phyloP scores from a whole-genome alignment of 2,329 filamentous ascomycete species.

The Pseudocercospora macadamiae region DNA sequence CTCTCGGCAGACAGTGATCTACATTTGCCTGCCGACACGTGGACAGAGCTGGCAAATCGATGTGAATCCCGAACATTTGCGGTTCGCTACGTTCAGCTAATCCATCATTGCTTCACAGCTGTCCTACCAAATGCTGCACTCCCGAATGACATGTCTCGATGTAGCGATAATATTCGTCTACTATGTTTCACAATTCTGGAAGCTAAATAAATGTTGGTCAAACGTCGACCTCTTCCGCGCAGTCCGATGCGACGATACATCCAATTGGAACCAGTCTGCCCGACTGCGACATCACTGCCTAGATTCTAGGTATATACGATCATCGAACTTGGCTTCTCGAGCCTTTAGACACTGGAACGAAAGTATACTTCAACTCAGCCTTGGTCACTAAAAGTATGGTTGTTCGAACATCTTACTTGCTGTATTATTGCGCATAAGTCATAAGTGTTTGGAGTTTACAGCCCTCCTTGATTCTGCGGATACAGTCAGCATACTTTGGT shows the following conservation, averaged over 20 bases:
- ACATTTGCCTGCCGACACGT: not conserved
- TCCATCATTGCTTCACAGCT: not conserved
- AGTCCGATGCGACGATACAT: not conserved
- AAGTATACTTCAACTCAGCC: not conserved
- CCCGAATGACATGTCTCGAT: not conserved
- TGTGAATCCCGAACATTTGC: not conserved
- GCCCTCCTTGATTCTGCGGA: not conserved
- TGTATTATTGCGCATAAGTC: not conserved
- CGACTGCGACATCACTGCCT: not conserved
- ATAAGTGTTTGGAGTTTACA: not conserved
- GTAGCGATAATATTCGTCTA: not conserved
- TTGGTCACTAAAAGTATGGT: not conserved
- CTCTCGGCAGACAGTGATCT: not conserved
- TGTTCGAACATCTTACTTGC: not conserved
- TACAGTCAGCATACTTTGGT: slow-evolving; percentile 2
- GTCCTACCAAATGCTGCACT: not conserved
- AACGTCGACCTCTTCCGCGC: not conserved
- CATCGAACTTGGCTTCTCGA: not conserved
- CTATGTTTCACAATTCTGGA: not conserved
- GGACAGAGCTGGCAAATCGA: not conserved
- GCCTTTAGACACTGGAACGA: not conserved
- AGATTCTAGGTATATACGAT: not conserved
- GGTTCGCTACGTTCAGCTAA: not conserved
- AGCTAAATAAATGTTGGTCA: not conserved
- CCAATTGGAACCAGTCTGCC: not conserved